phyloP scores from a whole-genome alignment of 2,329 filamentous ascomycete genomes.

The Penicillium thymicola region DNA sequence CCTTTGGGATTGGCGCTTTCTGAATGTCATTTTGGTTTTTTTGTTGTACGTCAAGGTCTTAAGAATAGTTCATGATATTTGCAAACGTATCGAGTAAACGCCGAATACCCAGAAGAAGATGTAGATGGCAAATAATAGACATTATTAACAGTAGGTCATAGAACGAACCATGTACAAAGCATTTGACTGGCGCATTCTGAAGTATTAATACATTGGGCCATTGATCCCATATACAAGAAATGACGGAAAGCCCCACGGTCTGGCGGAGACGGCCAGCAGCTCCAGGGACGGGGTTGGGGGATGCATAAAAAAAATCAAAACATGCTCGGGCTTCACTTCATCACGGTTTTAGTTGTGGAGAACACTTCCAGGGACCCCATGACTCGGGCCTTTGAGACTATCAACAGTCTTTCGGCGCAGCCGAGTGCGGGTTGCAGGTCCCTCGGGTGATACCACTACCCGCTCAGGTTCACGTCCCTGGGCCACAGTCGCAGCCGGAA shows the following conservation, averaged over 20 bases:
- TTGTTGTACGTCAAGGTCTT: not conserved
- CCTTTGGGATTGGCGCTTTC: not conserved
- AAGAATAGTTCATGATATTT: not conserved
- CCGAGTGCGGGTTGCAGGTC: conserved; percentile 28
- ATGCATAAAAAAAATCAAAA: conserved; percentile 18
- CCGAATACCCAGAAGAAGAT: not conserved
- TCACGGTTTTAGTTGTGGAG: conserved; percentile 32
- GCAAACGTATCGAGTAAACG: not conserved
- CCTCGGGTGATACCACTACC: conserved; percentile 26
- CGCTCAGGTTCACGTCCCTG: conserved; percentile 21
- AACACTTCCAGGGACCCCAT: conserved; percentile 41
- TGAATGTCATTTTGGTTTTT: not conserved
- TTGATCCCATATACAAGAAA: conserved; percentile 21
- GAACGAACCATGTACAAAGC: conserved; percentile 25
- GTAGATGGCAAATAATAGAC: conserved; percentile 16
- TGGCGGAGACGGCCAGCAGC: conserved; percentile 34
- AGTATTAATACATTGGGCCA: conserved; percentile 35
- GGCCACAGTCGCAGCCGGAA: conserved; percentile 14
- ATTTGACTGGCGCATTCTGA: conserved; percentile 24
- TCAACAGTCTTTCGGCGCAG: conserved; percentile 40
- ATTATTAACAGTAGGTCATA: conserved; percentile 25
- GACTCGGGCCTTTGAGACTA: conserved; percentile 35
- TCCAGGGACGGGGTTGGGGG: conserved; percentile 18
- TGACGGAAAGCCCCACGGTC: conserved; percentile 12
- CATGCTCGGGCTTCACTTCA: conserved; percentile 10